phyloP scores from a whole-genome alignment of 257 asterid genomes.

The Phtheirospermum japonicum region DNA sequence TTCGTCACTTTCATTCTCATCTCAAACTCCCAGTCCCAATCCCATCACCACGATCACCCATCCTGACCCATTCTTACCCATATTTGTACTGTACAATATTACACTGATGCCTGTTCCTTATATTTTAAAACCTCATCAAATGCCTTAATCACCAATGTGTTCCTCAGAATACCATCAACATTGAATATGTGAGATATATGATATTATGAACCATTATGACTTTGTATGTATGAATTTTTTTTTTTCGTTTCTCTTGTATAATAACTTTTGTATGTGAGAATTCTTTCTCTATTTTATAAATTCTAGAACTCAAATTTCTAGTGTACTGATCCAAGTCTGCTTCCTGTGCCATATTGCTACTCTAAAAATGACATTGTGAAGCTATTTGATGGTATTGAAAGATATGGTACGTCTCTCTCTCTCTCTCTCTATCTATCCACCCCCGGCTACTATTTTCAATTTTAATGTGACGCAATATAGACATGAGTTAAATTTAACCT shows the following conservation, averaged over 20 bases:
- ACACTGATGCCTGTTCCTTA: conserved; percentile 19
- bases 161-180: too few relatives aligned
- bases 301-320: too few relatives aligned
- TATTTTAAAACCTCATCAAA: neutral
- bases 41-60: too few relatives aligned
- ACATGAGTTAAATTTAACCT: too few relatives aligned
- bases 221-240: neutral
- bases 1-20: too few relatives aligned
- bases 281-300: neutral
- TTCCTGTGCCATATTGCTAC: conserved; percentile 53
- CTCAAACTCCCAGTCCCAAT: too few relatives aligned
- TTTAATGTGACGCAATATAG: too few relatives aligned
- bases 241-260: conserved; percentile 13
- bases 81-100: conserved; percentile 14
- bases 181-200: too few relatives aligned
- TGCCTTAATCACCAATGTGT: conserved; percentile 13
- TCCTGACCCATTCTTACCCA: too few relatives aligned
- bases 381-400: conserved; percentile 82
- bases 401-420: conserved; percentile 52
- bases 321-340: conserved; percentile 28
- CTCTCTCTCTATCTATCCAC: too few relatives aligned
- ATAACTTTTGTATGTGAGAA: neutral
- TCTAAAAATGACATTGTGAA: conserved; percentile 62
- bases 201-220: too few relatives aligned
- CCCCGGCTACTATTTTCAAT: too few relatives aligned